phyloP scores from a whole-genome alignment of 1,139 yeast species.

The Lodderomyces oxycetoniae region DNA sequence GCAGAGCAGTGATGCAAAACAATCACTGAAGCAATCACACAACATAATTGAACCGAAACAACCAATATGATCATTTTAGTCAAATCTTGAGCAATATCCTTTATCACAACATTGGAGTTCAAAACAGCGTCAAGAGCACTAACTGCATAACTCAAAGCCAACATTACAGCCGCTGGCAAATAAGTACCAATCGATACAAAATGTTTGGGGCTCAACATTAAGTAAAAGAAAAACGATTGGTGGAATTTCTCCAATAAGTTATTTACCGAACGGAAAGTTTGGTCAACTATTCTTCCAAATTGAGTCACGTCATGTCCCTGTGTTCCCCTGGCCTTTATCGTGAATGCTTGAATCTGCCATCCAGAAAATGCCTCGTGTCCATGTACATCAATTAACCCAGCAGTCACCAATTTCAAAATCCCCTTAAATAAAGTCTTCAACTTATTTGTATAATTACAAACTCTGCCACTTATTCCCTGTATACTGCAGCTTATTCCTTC shows the following conservation, averaged over 20 bases:
- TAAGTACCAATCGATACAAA: conserved; percentile 95
- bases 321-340: conserved; percentile 63
- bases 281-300: conserved; percentile 86
- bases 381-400: conserved; percentile 56
- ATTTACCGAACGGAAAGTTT: conserved; percentile 82
- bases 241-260: conserved; percentile 93
- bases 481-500: conserved; percentile 70
- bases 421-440: conserved; percentile 60
- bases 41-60: conserved; percentile 31
- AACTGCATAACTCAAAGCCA: conserved; percentile 67
- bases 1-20: conserved; percentile 21
- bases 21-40: conserved; percentile 24
- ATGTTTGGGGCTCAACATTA: conserved; percentile 68
- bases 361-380: conserved; percentile 94
- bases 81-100: conserved; percentile 22
- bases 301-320: conserved; percentile 78
- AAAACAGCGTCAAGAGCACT: conserved; percentile 62
- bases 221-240: conserved; percentile 91
- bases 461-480: conserved; percentile 53
- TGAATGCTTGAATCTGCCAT: conserved; percentile 91
- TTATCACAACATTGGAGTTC: conserved; percentile 32
- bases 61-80: conserved; percentile 27
- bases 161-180: conserved; percentile 75
- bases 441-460: conserved; percentile 49
- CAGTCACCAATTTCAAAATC: conserved; percentile 58